A percentile compares a stretch with the other conserved stretches of the same genome.
phyloP scores from a whole-genome alignment of 2,329 filamentous ascomycete species.

The Aspergillus sp. region DNA sequence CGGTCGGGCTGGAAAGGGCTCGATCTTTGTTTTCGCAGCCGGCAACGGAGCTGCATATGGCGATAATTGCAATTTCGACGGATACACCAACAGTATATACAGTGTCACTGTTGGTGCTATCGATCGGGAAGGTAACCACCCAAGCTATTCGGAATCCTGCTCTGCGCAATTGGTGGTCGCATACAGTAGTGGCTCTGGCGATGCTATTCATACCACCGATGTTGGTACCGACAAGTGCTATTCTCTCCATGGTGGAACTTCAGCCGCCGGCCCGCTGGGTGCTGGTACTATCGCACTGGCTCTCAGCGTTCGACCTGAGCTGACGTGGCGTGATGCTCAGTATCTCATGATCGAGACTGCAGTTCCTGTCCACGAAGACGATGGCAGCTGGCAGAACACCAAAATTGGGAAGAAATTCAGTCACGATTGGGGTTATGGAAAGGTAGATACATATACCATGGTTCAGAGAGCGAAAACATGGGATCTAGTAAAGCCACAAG shows the following conservation, averaged over 20 bases:
- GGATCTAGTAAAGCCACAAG: constrained; percentile 86
- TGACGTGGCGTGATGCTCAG: constrained; percentile 92
- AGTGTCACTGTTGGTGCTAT: constrained; percentile 95
- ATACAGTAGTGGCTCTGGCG: constrained; percentile 85
- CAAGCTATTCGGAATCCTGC: constrained; percentile 94
- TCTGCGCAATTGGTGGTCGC: constrained; percentile 94
- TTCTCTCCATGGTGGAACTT: constrained; percentile 83
- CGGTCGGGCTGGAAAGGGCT: constrained; percentile 76
- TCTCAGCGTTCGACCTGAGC: constrained; percentile 75
- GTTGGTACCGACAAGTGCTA: constrained; percentile 80
- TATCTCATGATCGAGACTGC: constrained; percentile 84
- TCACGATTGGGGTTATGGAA: constrained; percentile 93
- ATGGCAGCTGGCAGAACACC: constrained; percentile 76
- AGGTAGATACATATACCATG: constrained; percentile 80
- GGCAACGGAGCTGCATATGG: constrained; percentile 83
- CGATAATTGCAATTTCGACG: constrained; percentile 99
- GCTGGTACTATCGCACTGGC: constrained; percentile 89
- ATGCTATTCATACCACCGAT: constrained; percentile 94
- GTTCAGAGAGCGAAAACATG: constrained; percentile 83
- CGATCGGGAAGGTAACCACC: constrained; percentile 79
- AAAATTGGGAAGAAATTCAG: constrained; percentile 80
- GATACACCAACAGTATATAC: constrained; percentile 99
- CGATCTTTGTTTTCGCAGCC: constrained; percentile 93
- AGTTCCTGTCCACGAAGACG: constrained; percentile 69
- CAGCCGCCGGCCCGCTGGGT: constrained; percentile 86